Conservation (phyloP, 306 rosid species). For the Cucumis melo region DNA sequence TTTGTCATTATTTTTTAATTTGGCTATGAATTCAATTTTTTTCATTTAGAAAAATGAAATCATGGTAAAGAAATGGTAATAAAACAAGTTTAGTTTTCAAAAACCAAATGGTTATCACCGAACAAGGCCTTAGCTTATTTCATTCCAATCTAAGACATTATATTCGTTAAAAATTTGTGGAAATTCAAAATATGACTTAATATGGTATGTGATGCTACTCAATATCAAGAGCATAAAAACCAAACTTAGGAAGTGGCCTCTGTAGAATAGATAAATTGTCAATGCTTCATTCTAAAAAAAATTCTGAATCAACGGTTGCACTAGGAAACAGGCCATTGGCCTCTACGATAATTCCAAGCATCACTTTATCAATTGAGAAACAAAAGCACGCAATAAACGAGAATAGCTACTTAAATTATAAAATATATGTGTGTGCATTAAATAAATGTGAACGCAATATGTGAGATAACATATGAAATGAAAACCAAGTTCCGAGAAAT, state of each 20-base stretch:
- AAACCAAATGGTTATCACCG: background rate
- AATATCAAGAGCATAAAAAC: background rate
- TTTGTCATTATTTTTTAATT: too few species aligned
- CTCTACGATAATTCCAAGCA: background rate
- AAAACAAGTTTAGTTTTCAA: background rate
- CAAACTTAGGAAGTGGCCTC: background rate
- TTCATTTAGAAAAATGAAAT: too few species aligned
- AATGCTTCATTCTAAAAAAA: background rate
- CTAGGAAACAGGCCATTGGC: background rate
- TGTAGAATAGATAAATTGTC: background rate
- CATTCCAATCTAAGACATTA: background rate
- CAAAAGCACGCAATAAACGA: background rate
- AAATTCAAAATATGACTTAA: background rate
- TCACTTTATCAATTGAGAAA: background rate
- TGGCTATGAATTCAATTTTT: background rate
- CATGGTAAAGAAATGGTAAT: background rate
- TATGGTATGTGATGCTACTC: background rate
- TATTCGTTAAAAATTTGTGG: background rate
- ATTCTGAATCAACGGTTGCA: background rate
- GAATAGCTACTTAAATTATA: background rate
- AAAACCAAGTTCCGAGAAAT: background rate
- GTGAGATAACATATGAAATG: background rate
- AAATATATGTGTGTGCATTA: background rate
- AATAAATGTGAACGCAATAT: background rate
- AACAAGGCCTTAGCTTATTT: background rate